phyloP scores from a whole-genome alignment of 768 basidiomycete genomes.

The Podaxis sp. region DNA sequence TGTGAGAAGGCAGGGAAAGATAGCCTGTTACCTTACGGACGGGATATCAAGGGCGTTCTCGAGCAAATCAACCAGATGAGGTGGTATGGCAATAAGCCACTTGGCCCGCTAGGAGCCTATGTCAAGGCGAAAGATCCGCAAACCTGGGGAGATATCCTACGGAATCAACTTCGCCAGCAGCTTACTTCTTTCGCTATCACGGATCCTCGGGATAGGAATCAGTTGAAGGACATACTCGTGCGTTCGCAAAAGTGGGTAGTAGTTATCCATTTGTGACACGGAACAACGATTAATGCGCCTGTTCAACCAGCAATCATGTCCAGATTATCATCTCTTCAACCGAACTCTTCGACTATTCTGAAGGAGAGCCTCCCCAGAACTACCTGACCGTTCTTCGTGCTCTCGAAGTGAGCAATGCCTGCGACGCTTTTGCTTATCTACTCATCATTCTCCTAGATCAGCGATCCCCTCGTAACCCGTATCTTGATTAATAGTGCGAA shows the following conservation, averaged over 20 bases:
- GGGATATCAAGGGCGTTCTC: constrained; percentile 53
- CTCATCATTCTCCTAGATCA: constrained; percentile 46
- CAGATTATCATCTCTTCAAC: constrained; percentile 61
- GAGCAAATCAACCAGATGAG: constrained; percentile 40
- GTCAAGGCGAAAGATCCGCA: constrained; percentile 68
- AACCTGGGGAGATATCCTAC: constrained; percentile 63
- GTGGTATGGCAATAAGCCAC: constrained; percentile 65
- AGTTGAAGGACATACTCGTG: constrained; percentile 53
- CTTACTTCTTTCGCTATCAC: constrained; percentile 76
- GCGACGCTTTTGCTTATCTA: too few relatives aligned
- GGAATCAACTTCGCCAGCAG: constrained; percentile 49
- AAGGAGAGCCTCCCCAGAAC: constrained; percentile 61
- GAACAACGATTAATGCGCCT: neutral
- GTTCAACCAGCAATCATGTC: constrained; percentile 32
- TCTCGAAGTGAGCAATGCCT: constrained; percentile 44
- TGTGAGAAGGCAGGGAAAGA: constrained; percentile 52
- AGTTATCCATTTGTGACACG: neutral
- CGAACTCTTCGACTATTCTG: constrained; percentile 77
- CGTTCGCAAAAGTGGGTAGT: constrained; percentile 59
- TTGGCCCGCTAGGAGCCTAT: constrained; percentile 77
- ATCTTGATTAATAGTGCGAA: constrained; percentile 69
- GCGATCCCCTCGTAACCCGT: constrained; percentile 69
- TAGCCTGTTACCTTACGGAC: constrained; percentile 57
- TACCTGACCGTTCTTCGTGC: constrained; percentile 78
- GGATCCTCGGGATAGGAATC: constrained; percentile 54